phyloP scores from a whole-genome alignment of 345 rosid genomes.

The Ceriops tagal region DNA sequence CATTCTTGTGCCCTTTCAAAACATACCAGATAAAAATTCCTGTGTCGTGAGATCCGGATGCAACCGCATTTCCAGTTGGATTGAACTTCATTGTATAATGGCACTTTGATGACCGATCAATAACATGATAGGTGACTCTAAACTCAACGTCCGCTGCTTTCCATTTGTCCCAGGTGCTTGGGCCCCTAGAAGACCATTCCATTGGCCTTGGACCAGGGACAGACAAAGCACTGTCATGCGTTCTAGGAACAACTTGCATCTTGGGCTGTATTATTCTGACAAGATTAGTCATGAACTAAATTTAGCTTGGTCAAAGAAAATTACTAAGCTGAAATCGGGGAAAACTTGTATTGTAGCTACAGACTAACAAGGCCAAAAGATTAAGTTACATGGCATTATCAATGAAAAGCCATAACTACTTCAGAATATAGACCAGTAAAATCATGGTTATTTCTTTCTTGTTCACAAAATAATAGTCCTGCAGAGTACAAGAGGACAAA shows the following conservation, averaged over 20 bases:
- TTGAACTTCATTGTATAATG: slow-evolving; percentile 89
- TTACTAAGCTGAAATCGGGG: neutral
- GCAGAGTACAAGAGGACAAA: neutral
- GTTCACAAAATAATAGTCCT: neutral
- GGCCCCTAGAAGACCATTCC: slow-evolving; percentile 78
- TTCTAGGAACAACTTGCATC: slow-evolving; percentile 22
- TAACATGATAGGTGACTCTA: slow-evolving; percentile 93
- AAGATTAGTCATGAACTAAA: slow-evolving; percentile 1
- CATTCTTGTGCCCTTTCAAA: slow-evolving; percentile 91
- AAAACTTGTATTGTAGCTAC: neutral
- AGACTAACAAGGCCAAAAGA: neutral
- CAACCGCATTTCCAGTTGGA: slow-evolving; percentile 73
- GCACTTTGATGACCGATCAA: slow-evolving; percentile 84
- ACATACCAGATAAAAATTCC: slow-evolving; percentile 92
- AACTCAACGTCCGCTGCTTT: slow-evolving; percentile 67
- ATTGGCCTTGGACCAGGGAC: slow-evolving; percentile 73
- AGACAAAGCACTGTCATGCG: slow-evolving; percentile 59
- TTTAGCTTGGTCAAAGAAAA: neutral
- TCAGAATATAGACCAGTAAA: too few species aligned
- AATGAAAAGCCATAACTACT: too few species aligned
- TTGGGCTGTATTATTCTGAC: neutral
- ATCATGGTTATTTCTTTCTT: too few species aligned
- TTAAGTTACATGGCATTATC: neutral
- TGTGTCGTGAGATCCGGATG: slow-evolving; percentile 94
- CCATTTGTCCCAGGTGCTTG: slow-evolving; percentile 57